Evolutionary conservation across 176 grass and related monocot species (phyloP).

Genomic region (Typha latifolia): DNA sequence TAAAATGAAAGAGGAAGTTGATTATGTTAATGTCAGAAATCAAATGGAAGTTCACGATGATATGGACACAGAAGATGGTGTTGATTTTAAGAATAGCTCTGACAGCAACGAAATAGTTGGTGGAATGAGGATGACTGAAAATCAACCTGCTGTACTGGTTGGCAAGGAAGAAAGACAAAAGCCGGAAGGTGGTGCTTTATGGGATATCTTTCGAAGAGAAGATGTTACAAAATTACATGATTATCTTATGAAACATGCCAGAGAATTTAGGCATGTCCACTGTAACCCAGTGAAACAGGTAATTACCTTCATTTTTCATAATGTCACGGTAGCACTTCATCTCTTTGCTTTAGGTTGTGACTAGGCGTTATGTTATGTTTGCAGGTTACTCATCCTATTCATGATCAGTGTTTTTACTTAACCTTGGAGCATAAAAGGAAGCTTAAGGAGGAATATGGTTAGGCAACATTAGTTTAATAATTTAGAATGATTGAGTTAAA

Average conservation of each 20-base stretch:
- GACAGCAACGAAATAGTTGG: constrained; percentile 4
- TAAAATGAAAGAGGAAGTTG: not conserved
- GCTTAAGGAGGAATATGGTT: constrained; percentile 78
- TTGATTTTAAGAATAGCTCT: not conserved
- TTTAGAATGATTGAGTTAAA: too few species aligned
- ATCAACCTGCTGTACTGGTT: constrained; percentile 3
- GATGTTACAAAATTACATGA: constrained; percentile 55
- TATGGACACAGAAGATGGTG: not conserved
- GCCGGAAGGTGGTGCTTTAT: constrained; percentile 63
- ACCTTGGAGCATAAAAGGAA: constrained; percentile 65
- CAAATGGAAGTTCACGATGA: not conserved
- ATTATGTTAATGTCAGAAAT: not conserved
- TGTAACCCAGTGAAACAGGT: constrained; percentile 55
- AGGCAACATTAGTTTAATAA: constrained; percentile 1
- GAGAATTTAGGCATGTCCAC: constrained; percentile 55
- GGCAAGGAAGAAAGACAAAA: constrained; percentile 5
- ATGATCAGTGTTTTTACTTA: constrained; percentile 70
- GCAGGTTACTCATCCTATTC: constrained; percentile 66
- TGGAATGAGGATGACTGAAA: not conserved
- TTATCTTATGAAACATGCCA: constrained; percentile 52
- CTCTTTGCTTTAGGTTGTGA: not conserved
- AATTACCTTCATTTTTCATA: not conserved
- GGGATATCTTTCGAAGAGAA: constrained; percentile 87
- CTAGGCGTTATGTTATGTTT: constrained; percentile 2
- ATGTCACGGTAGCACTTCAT: not conserved